Percentiles rank a stretch among this genome's conserved stretches.
Evolutionary conservation across 2,329 filamentous ascomycete genomes (phyloP).

Genomic region (Colletotrichum sp.): DNA sequence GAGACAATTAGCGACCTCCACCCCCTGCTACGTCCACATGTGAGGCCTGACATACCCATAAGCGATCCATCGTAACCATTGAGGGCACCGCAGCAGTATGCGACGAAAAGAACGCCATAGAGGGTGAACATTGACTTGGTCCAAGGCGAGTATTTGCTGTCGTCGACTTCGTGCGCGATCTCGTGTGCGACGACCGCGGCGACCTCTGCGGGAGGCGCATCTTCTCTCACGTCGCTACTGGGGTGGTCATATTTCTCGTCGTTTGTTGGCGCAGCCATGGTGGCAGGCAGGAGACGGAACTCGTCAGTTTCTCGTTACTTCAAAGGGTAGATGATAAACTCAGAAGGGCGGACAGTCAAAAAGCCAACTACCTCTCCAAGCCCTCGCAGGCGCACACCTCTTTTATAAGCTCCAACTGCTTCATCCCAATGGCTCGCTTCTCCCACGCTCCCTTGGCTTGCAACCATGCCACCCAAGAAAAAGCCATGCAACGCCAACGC

Average conservation of each 20-base stretch:
- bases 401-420: background rate
- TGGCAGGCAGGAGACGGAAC: background rate
- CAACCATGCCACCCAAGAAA: background rate
- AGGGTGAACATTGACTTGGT: constrained; percentile 23
- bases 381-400: background rate
- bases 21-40: background rate
- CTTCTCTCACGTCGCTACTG: background rate
- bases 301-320: background rate
- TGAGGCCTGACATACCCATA: background rate
- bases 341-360: background rate
- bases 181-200: constrained; percentile 9
- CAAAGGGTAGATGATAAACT: background rate
- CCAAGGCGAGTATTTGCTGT: constrained; percentile 20
- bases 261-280: background rate
- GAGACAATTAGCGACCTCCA: background rate
- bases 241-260: background rate
- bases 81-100: constrained; percentile 20
- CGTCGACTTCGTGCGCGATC: constrained; percentile 19
- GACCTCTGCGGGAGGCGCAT: background rate
- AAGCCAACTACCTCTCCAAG: background rate
- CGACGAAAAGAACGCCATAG: constrained; percentile 22
- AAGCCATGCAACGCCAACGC: background rate
- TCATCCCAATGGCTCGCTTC: background rate
- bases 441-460: background rate
- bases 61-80: constrained; percentile 16